phyloP scores from a whole-genome alignment of 148 eudicot genomes.

The Rhododendron vialii region DNA sequence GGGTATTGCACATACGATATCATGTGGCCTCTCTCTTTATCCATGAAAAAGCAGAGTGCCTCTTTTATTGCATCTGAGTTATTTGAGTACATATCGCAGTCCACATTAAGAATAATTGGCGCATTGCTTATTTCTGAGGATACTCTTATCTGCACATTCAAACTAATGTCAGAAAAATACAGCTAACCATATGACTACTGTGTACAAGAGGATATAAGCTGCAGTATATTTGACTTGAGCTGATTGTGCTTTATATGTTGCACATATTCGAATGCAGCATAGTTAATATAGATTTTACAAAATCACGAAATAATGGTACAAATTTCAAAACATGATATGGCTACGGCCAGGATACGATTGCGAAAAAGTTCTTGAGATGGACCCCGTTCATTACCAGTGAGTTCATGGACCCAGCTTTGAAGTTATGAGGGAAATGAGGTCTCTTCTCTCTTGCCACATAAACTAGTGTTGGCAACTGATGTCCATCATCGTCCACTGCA shows the following conservation, averaged over 20 bases:
- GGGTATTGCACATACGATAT: constrained; percentile 36
- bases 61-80: constrained; percentile 34
- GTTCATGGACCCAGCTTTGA: constrained; percentile 52
- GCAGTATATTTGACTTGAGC: not conserved
- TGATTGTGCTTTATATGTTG: not conserved
- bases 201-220: not conserved
- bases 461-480: constrained; percentile 37
- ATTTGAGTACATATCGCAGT: constrained; percentile 48
- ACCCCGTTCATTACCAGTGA: constrained; percentile 20
- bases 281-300: not conserved
- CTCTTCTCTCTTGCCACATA: constrained; percentile 48
- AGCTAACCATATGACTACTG: not conserved
- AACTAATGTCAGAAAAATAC: not conserved
- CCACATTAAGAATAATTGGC: constrained; percentile 34
- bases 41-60: constrained; percentile 44
- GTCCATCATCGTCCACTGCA: constrained; percentile 31
- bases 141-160: constrained; percentile 37
- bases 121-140: constrained; percentile 45
- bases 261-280: not conserved
- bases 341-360: not conserved
- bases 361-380: not conserved
- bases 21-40: constrained; percentile 28
- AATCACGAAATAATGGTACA: not conserved
- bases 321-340: not conserved
- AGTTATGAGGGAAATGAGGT: constrained; percentile 36